These are phyloP conservation scores for Ceratonia siliqua DNA, from an alignment of 306 rosid genomes.

Conservation along the genomic window DNA sequence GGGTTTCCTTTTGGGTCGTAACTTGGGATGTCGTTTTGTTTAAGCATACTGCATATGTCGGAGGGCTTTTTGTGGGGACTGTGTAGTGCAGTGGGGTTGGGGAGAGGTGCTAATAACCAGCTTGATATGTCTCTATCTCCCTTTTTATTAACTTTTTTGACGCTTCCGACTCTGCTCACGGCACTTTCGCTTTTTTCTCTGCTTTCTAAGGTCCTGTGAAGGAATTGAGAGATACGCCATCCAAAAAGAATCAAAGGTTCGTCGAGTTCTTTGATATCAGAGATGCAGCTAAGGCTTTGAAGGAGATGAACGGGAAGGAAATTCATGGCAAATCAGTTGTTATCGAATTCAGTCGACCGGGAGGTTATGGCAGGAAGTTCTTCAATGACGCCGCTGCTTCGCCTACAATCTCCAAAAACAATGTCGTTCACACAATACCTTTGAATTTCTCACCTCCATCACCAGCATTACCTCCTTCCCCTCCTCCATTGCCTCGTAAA, in stretches of 20 bases:
- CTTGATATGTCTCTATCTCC: slow-evolving; percentile 36
- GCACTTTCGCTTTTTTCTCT: neutral
- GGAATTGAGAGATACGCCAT: slow-evolving; percentile 76
- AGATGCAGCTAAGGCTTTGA: slow-evolving; percentile 71
- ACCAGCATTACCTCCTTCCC: neutral
- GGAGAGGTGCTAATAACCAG: too few species aligned
- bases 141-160: slow-evolving; percentile 1
- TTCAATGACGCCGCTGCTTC: slow-evolving; percentile 7
- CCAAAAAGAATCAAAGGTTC: slow-evolving; percentile 74
- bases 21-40: slow-evolving; percentile 11
- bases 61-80: slow-evolving; percentile 28
- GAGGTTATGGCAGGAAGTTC: slow-evolving; percentile 54
- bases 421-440: slow-evolving; percentile 6
- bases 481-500: slow-evolving; percentile 3
- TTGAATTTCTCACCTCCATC: slow-evolving; percentile 15
- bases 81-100: slow-evolving; percentile 8
- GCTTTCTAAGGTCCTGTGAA: slow-evolving; percentile 63
- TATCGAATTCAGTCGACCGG: slow-evolving; percentile 76
- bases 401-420: neutral
- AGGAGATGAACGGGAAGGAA: slow-evolving; percentile 71
- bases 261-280: slow-evolving; percentile 82
- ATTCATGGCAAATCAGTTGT: slow-evolving; percentile 56
- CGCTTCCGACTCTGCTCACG: neutral
- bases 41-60: neutral
- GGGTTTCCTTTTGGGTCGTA: neutral